Conservation (phyloP, 2,329 filamentous ascomycete genomes). For the Penicillium sclerotigenum region DNA sequence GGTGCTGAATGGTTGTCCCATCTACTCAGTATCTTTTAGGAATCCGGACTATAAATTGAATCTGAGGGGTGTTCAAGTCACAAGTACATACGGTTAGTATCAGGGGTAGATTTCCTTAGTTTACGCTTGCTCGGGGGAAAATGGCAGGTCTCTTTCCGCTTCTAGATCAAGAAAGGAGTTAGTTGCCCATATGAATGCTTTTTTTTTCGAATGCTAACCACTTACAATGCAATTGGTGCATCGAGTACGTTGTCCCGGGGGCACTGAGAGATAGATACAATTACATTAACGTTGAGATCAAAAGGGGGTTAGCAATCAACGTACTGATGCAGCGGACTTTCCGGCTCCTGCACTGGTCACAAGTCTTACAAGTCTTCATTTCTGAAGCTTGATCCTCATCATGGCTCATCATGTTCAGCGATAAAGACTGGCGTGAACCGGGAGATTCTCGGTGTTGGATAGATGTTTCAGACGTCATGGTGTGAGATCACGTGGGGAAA, state of each 20-base stretch:
- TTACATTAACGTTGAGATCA: not conserved
- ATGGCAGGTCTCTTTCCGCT: not conserved
- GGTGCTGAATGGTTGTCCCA: no score
- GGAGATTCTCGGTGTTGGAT: no score
- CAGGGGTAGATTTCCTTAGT: not conserved
- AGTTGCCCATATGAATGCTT: not conserved
- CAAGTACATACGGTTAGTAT: not conserved
- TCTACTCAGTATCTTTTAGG: not conserved
- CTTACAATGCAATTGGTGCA: not conserved
- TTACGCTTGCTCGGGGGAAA: not conserved
- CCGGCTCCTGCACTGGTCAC: conserved; percentile 42
- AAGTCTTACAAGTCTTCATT: conserved; percentile 24
- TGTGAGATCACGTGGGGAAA: no score
- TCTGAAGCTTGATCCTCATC: no score
- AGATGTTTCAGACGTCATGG: no score
- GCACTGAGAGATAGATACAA: not conserved
- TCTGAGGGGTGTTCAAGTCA: no score
- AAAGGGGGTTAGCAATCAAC: conserved; percentile 2
- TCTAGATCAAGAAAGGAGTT: not conserved
- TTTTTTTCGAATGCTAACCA: not conserved
- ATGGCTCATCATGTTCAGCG: no score
- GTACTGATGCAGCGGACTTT: conserved; percentile 44
- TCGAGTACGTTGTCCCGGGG: not conserved
- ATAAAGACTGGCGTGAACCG: no score
- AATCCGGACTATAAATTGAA: not conserved